Conservation (phyloP, 176 grass and related monocot genomes). For the Aegilops tauschii region DNA sequence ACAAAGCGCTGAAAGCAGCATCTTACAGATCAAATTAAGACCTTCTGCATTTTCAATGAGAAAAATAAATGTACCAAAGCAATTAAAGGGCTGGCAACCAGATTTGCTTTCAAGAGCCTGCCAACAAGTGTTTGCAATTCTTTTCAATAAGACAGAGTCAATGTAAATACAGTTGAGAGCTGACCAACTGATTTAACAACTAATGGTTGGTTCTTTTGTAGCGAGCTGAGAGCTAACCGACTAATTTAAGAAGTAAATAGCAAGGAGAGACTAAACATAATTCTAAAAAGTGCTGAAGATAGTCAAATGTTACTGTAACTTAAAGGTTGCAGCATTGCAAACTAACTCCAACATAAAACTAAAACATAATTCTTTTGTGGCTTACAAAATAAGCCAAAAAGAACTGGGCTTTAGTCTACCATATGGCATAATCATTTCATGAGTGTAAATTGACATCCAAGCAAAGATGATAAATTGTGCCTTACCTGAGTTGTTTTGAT, state of each 20-base stretch:
- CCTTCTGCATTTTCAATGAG: conserved; percentile 1
- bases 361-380: conserved; percentile 48
- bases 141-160: background rate
- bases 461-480: background rate
- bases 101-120: background rate
- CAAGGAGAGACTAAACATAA: background rate
- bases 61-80: conserved; percentile 1
- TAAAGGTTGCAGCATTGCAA: background rate
- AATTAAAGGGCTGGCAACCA: background rate
- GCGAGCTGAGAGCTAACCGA: background rate
- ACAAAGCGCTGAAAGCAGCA: background rate
- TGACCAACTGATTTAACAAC: background rate
- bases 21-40: conserved; percentile 12
- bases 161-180: background rate
- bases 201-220: background rate
- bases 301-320: background rate
- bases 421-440: conserved; percentile 5
- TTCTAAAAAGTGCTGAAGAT: background rate
- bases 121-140: background rate
- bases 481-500: background rate
- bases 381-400: conserved; percentile 1
- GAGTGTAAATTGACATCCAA: background rate
- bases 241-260: background rate
- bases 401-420: background rate
- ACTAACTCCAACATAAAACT: background rate